A percentile compares a stretch with the other conserved stretches of the same genome.
These are phyloP conservation scores for Neurospora terricola DNA, from an alignment of 495 filamentous ascomycete species.

Conservation along the genomic window DNA sequence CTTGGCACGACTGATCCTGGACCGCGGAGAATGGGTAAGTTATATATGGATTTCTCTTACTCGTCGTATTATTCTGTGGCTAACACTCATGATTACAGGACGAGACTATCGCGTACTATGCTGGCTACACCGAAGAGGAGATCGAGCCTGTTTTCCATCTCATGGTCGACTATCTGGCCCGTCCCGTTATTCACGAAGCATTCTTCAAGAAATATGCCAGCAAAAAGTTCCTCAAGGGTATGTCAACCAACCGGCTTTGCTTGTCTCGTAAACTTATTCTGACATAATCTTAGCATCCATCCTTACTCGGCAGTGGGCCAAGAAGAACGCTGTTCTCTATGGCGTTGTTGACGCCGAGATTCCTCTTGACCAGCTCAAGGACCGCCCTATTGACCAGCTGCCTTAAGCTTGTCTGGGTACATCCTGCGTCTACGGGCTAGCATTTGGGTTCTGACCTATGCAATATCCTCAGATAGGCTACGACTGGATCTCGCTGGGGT, in stretches of 20 bases:
- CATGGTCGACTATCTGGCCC: slow-evolving; percentile 90
- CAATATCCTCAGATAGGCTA: slow-evolving; percentile 17
- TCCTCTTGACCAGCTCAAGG: slow-evolving; percentile 30
- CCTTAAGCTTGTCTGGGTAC: background rate
- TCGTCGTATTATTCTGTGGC: slow-evolving; percentile 14
- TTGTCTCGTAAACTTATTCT: slow-evolving; percentile 6
- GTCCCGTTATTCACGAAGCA: slow-evolving; percentile 83
- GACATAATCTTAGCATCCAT: slow-evolving; percentile 62
- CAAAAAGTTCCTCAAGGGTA: slow-evolving; percentile 97
- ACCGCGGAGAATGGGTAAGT: slow-evolving; percentile 82
- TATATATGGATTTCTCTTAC: background rate
- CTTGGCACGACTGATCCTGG: slow-evolving; percentile 77
- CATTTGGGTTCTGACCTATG: background rate
- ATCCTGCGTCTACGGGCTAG: background rate
- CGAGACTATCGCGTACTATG: slow-evolving; percentile 80
- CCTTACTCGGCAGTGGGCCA: slow-evolving; percentile 84
- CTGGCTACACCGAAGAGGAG: slow-evolving; percentile 86
- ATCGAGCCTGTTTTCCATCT: slow-evolving; percentile 84
- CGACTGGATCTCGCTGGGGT: slow-evolving; percentile 17
- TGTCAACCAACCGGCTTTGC: slow-evolving; percentile 5
- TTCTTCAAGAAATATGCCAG: slow-evolving; percentile 99
- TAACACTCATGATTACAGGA: slow-evolving; percentile 42
- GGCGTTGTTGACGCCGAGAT: slow-evolving; percentile 31
- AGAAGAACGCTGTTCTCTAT: slow-evolving; percentile 50
- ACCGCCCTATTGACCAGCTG: background rate